These are phyloP conservation scores for Silene latifolia DNA, from an alignment of 148 eudicot species.

Conservation along the genomic window DNA sequence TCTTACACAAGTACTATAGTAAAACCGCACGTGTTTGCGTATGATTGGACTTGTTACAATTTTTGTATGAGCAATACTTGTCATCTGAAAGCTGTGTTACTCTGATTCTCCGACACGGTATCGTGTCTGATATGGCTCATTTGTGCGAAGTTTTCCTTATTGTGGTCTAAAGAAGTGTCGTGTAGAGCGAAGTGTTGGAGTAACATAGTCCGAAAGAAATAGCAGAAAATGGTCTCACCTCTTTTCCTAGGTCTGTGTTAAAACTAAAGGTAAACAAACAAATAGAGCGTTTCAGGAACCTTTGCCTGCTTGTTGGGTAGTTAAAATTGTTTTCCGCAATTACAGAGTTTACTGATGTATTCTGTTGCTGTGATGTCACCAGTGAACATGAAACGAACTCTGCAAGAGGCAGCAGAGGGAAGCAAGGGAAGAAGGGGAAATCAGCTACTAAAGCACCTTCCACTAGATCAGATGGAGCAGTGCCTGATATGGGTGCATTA, in stretches of 20 bases:
- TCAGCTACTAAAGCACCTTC: constrained; percentile 25
- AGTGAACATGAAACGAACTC: constrained; percentile 46
- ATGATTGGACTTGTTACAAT: no score
- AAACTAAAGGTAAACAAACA: background rate
- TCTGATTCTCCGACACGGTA: no score
- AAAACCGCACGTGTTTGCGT: no score
- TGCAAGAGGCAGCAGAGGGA: constrained; percentile 52
- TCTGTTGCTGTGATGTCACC: constrained; percentile 22
- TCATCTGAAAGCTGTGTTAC: no score
- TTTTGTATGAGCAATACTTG: no score
- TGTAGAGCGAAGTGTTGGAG: no score
- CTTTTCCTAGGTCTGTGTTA: background rate
- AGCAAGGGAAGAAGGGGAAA: constrained; percentile 60
- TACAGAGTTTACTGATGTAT: background rate
- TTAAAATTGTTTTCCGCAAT: background rate
- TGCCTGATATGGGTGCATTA: constrained; percentile 76
- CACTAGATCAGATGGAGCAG: constrained; percentile 34
- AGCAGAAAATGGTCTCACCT: background rate
- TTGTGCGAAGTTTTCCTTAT: no score
- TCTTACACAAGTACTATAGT: no score
- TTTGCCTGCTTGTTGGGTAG: background rate
- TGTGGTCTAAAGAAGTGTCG: no score
- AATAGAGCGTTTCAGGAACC: background rate
- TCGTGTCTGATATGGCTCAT: no score
- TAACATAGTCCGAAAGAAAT: background rate